phyloP scores from a whole-genome alignment of 768 basidiomycete species.

The Gyrodon lividus region DNA sequence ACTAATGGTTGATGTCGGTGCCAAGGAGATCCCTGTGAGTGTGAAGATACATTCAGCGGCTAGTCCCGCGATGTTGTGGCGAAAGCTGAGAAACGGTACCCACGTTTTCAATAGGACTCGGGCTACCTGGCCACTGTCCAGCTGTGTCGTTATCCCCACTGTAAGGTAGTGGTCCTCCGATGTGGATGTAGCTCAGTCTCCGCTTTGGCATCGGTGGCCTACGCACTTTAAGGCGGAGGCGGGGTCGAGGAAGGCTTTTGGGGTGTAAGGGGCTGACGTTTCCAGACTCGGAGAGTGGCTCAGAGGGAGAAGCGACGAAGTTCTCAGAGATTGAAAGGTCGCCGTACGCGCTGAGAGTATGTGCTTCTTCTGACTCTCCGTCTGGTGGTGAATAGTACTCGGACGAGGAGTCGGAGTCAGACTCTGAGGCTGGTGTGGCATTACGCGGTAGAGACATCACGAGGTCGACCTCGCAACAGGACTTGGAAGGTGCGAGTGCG shows the following conservation, averaged over 20 bases:
- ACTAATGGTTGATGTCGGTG: conserved; percentile 15
- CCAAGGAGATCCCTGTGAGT: conserved; percentile 8
- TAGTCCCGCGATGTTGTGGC: neutral
- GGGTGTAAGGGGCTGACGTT: neutral
- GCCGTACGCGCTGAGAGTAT: conserved; percentile 44
- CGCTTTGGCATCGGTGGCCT: conserved; percentile 30
- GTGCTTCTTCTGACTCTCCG: conserved; percentile 31
- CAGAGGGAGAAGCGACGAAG: conserved; percentile 31
- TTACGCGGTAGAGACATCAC: neutral
- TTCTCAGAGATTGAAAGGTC: conserved; percentile 43
- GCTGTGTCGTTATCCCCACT: conserved; percentile 1
- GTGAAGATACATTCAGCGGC: neutral
- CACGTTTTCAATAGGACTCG: conserved; percentile 12
- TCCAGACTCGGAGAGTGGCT: neutral
- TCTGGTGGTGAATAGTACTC: neutral
- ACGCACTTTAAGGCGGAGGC: conserved; percentile 25
- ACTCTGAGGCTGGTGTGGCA: neutral
- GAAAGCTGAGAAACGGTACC: neutral
- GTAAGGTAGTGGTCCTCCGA: conserved; percentile 6
- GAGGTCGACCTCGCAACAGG: neutral
- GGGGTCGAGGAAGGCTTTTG: conserved; percentile 6
- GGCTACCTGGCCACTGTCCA: conserved; percentile 15
- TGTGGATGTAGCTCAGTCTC: conserved; percentile 9
- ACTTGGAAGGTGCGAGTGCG: neutral
- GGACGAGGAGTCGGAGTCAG: neutral